Base-by-base conservation (phyloP, 2,329 filamentous ascomycete genomes). In the Bretziella fagacearum region DNA sequence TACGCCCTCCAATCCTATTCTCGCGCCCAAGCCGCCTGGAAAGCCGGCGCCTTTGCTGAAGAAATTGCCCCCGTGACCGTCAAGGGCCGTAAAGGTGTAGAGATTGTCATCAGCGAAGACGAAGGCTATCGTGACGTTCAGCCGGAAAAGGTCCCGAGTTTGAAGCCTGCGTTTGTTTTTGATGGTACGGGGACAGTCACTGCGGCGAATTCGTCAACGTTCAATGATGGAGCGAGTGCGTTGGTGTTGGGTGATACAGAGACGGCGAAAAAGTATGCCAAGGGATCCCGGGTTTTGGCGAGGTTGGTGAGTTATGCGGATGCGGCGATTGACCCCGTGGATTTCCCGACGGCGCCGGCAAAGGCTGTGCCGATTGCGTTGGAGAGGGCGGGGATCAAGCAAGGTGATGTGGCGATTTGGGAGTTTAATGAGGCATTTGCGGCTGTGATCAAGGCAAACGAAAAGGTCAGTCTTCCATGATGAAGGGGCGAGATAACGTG, bases 361-460 rank as follows among this genome's bases (percentile, higher is more conserved):
- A 87, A 93, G 63, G 89, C 89, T 4, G 89, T 96, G 0, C 86
- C 89, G 2, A 77, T 95, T 56, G 87, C 87, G 8, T 70, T 98
- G 44, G 74, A 86, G 63, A 74, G 87, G 49, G 91, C 91, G 1
- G 87, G 89, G 8, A 87, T 98, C 54, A 84, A 77, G 53, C 85
- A 87, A 64, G 81, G 93, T 40, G 83, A 96, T 62, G 85, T 98
- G 39, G 79, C 89, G 4, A 68, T 95, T 18, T 96, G 91, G 89
- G 91, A 96, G 62, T 94, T 98, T 64, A 98, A 98, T 62, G 91
- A 98, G 66, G 91, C 91, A 0, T 98, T 98, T 60, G 89, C 91
- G 23, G 84, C 84, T 3, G 87, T 95, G 25, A 91, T 95, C 62
- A 86, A 91, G 60, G 87, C 89, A 35, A 95, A 96, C 59, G 81